Evolutionary conservation across 441 rosid species (phyloP).

Genomic region (Corymbia calophylla): DNA sequence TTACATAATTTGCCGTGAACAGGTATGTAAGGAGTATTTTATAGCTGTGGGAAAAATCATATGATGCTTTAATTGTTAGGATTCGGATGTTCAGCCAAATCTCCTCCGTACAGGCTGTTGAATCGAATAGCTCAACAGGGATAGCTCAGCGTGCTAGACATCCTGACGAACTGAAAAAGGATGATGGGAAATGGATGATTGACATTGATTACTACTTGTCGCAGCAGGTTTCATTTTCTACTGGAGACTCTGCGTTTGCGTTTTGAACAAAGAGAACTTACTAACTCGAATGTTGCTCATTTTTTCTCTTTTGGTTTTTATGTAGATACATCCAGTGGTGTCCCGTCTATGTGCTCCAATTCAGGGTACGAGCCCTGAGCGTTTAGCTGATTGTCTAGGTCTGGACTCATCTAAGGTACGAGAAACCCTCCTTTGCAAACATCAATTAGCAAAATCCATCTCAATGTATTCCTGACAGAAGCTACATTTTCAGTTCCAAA

Average conservation of each 20-base stretch:
- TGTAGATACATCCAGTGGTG: slow-evolving; percentile 95
- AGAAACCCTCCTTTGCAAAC: slow-evolving; percentile 1
- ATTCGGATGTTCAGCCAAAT: neutral
- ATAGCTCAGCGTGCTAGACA: slow-evolving; percentile 95
- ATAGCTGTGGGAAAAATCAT: neutral
- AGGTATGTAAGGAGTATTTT: slow-evolving; percentile 39
- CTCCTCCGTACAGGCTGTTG: slow-evolving; percentile 44
- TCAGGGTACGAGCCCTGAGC: slow-evolving; percentile 95
- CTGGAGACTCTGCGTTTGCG: neutral
- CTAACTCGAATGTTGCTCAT: neutral
- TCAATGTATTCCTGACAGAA: neutral
- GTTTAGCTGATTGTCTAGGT: slow-evolving; percentile 94
- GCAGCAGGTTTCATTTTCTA: slow-evolving; percentile 35
- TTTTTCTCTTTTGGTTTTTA: neutral
- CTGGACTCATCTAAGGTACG: slow-evolving; percentile 93
- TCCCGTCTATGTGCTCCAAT: slow-evolving; percentile 92
- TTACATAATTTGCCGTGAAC: slow-evolving; percentile 87
- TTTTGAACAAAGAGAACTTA: neutral
- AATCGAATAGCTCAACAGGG: slow-evolving; percentile 55
- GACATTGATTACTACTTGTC: slow-evolving; percentile 94
- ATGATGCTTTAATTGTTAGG: neutral
- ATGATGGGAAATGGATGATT: slow-evolving; percentile 82
- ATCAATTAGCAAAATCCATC: neutral
- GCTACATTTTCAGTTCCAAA: slow-evolving; percentile 52
- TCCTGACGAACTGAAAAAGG: slow-evolving; percentile 86